Evolutionary conservation across 371 early-diverging fungal species (phyloP).

Genomic region (Saksenaea oblongispora): DNA sequence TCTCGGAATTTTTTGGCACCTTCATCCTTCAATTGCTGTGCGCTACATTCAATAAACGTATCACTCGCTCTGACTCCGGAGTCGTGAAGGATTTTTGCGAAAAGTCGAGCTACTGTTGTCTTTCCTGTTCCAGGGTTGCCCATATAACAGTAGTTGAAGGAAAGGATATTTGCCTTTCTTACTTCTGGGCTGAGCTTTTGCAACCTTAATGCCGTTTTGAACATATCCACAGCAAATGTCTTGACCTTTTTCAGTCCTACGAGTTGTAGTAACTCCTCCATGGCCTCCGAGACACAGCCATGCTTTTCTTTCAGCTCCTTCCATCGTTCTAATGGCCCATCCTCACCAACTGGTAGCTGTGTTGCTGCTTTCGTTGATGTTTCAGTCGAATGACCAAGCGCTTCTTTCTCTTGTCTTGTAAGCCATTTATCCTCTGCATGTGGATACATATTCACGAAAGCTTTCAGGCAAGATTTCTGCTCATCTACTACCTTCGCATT

Average conservation of each 20-base stretch:
- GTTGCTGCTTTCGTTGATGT: not conserved
- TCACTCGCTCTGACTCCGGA: not conserved
- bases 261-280: not conserved
- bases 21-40: not conserved
- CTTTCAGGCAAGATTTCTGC: not conserved
- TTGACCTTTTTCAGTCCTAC: not conserved
- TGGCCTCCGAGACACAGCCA: not conserved
- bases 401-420: not conserved
- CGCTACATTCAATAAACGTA: not conserved
- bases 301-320: not conserved
- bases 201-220: not conserved
- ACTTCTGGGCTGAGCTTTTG: not conserved
- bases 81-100: not conserved
- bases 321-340: not conserved
- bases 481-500: not conserved
- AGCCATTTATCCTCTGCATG: not conserved
- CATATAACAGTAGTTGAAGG: not conserved
- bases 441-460: not conserved
- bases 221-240: not conserved
- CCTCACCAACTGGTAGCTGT: not conserved
- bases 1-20: not conserved
- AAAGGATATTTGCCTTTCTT: not conserved
- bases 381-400: not conserved
- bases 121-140: not conserved
- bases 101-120: not conserved